These are phyloP conservation scores for Stemphylium beticola DNA, from an alignment of 2,329 filamentous ascomycete genomes.

Conservation along the genomic window DNA sequence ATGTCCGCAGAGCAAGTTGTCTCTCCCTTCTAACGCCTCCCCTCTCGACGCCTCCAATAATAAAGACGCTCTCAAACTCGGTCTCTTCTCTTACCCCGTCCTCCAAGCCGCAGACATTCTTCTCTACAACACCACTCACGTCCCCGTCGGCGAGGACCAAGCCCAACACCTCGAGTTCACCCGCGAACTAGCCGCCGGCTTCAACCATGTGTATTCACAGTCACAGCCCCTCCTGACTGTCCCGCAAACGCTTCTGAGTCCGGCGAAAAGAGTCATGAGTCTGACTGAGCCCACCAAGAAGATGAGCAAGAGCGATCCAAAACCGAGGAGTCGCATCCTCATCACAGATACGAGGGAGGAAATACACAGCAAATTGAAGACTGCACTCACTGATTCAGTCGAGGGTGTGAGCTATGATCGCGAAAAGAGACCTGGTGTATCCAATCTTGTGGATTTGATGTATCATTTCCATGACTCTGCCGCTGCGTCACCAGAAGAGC, in stretches of 20 bases:
- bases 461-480: slow-evolving; percentile 65
- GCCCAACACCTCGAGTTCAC: slow-evolving; percentile 93
- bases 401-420: slow-evolving; percentile 76
- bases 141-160: slow-evolving; percentile 97
- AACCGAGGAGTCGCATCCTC: slow-evolving; percentile 77
- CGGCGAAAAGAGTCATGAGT: slow-evolving; percentile 87
- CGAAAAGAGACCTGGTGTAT: slow-evolving; percentile 73
- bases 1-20: slow-evolving; percentile 66
- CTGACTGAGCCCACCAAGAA: slow-evolving; percentile 78
- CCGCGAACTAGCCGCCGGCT: slow-evolving; percentile 81
- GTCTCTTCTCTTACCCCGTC: slow-evolving; percentile 94
- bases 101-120: slow-evolving; percentile 94
- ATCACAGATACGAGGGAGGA: slow-evolving; percentile 72
- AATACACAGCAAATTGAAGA: slow-evolving; percentile 73
- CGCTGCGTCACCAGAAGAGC: slow-evolving; percentile 48
- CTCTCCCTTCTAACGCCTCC: slow-evolving; percentile 64
- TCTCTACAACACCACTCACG: slow-evolving; percentile 84
- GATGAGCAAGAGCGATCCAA: slow-evolving; percentile 89
- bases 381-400: slow-evolving; percentile 77
- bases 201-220: slow-evolving; percentile 77
- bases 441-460: slow-evolving; percentile 85
- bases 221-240: slow-evolving; percentile 20
- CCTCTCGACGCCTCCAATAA: slow-evolving; percentile 58
- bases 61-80: slow-evolving; percentile 75
- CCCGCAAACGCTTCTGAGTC: slow-evolving; percentile 48